These are phyloP conservation scores for Crithidia expoeki DNA, from an alignment of 208 protist species.

Conservation along the genomic window DNA sequence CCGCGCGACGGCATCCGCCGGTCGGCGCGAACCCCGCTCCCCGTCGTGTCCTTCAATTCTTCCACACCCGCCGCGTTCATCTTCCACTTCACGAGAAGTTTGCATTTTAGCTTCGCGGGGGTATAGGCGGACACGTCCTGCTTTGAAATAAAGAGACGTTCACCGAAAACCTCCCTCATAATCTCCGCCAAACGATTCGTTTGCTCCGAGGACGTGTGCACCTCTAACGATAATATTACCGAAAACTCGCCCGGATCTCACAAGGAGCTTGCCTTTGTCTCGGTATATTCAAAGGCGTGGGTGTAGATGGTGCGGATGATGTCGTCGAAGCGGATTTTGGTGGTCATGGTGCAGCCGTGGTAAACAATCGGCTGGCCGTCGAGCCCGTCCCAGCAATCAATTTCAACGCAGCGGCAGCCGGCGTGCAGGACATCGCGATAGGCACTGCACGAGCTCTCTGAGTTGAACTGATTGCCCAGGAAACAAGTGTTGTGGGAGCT, in stretches of 20 bases:
- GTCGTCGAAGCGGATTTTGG: constrained; percentile 70
- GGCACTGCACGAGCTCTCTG: constrained; percentile 48
- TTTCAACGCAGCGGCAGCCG: constrained; percentile 84
- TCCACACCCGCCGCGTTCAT: constrained; percentile 44
- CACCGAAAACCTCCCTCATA: constrained; percentile 56
- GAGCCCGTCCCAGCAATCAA: constrained; percentile 86
- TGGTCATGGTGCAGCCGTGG: constrained; percentile 82
- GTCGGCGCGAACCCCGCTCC: constrained; percentile 42
- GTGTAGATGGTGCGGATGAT: constrained; percentile 68
- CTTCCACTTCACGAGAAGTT: constrained; percentile 78
- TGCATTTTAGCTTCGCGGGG: constrained; percentile 50
- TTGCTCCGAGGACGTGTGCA: constrained; percentile 74
- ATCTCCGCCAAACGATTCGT: constrained; percentile 66
- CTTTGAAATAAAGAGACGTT: constrained; percentile 31
- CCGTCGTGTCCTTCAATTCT: constrained; percentile 42
- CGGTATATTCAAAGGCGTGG: constrained; percentile 54
- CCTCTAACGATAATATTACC: constrained; percentile 84
- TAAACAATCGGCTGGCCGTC: constrained; percentile 78
- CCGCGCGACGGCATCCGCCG: constrained; percentile 4
- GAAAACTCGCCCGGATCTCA: constrained; percentile 65
- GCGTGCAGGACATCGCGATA: constrained; percentile 64
- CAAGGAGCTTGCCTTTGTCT: background rate
- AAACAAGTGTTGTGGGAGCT: constrained; percentile 97
- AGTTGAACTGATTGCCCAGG: constrained; percentile 91
- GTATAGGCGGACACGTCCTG: constrained; percentile 36